Evolutionary conservation across 768 basidiomycete species (phyloP), one percentile per base, ranked within the genome.

Genomic region (Suillus hirtellus): DNA sequence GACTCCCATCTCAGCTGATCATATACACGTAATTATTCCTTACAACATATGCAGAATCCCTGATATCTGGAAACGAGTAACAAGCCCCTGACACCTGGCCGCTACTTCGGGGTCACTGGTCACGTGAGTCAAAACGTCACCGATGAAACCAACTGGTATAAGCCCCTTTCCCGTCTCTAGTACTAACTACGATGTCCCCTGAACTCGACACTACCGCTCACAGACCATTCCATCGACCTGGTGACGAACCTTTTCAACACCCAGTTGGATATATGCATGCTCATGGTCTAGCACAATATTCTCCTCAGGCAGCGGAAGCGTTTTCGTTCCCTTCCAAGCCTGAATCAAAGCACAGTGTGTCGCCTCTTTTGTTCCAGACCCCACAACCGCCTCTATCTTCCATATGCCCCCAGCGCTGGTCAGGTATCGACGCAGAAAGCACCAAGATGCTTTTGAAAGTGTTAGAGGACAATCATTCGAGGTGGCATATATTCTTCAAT

Each of bases 401-500:
- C 15, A 55, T 59, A 54, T 61, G 52, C 38, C 66, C 66, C n/a
- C 58, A 59, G 56, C 15, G 76, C 74, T 34, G 76, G 75, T 19
- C 79, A 66, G 35, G 79, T 64, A 38, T 73, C 71, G 42, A 77
- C 52, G 65, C 78, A 75, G 66, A 61, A 40, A 49, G 56, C 35
- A 67, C 65, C 1, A 53, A 60, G 1, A 44, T 66, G n/a, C 63
- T 75, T 44, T 60, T 65, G 50, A 63, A 66, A 44, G 64, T 60
- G 0, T 61, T 77, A 53, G 68, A 67, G 40, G 72, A 74, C 12
- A 75, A 78, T 58, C 72, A 77, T 44, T 63, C 63, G 19, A 67
- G 71, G 42, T 74, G 71, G 69, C 75, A 78, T 50, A 70, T 73
- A 37, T 78, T 76, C 68, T 73, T 76, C 68, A 77, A 78, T 59